A percentile compares a stretch with the other conserved stretches of the same genome.
phyloP scores from a whole-genome alignment of 768 basidiomycete species.

The Psilocybe sp. region DNA sequence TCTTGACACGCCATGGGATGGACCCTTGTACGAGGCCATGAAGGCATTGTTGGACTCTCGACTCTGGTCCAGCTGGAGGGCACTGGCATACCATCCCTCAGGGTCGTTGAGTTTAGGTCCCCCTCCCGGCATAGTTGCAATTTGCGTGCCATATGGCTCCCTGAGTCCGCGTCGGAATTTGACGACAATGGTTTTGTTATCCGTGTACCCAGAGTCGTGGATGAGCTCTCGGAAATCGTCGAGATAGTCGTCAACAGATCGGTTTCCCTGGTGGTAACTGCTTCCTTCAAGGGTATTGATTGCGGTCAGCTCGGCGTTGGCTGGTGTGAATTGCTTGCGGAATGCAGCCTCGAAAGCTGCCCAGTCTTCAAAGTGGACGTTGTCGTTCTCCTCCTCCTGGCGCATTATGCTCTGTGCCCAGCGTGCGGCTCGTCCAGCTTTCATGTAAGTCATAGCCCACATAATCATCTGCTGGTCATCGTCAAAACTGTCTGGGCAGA shows the following conservation, averaged over 20 bases:
- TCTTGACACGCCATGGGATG: background rate
- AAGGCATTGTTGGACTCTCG: conserved; percentile 1
- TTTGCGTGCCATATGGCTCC: background rate
- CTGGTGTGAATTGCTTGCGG: background rate
- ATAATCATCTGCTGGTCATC: background rate
- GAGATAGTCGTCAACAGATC: conserved; percentile 13
- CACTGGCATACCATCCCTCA: background rate
- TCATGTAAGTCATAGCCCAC: conserved; percentile 6
- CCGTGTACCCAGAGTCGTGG: conserved; percentile 7
- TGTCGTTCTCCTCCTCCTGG: too few species aligned
- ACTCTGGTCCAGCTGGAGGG: background rate
- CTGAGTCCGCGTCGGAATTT: conserved; percentile 6
- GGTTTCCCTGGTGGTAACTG: conserved; percentile 8
- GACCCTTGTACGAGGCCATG: background rate
- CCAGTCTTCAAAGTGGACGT: background rate
- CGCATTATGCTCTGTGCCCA: background rate
- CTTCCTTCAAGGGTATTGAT: conserved; percentile 2
- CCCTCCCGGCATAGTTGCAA: background rate
- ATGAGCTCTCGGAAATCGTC: conserved; percentile 15
- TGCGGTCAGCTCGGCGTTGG: background rate
- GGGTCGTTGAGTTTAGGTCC: background rate
- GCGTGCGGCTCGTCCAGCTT: background rate
- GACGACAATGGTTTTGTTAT: background rate
- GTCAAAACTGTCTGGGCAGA: background rate
- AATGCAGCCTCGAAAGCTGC: conserved; percentile 1